A percentile compares a stretch with the other conserved stretches of the same genome.
Evolutionary conservation across 2,329 filamentous ascomycete species (phyloP).

Genomic region (Septoria petroselini): DNA sequence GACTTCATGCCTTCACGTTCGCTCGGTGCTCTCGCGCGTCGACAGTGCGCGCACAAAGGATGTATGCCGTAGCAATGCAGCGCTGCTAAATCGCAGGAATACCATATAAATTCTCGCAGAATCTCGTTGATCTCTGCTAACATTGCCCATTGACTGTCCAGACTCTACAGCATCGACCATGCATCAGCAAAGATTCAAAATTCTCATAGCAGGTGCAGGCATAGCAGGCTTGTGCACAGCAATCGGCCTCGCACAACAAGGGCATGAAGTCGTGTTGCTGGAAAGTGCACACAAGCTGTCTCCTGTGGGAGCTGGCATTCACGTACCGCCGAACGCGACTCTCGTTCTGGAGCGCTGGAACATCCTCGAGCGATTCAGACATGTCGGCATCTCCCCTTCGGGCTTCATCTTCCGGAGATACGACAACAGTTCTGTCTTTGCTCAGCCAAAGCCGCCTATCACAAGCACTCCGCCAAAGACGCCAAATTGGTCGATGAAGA

Average conservation of each 20-base stretch:
- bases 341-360: constrained; percentile 6
- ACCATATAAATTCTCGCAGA: background rate
- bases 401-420: constrained; percentile 12
- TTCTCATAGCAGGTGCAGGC: constrained; percentile 7
- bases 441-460: background rate
- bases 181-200: background rate
- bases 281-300: constrained; percentile 10
- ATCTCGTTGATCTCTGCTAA: background rate
- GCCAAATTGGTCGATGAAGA: constrained; percentile 10
- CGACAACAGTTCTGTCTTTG: constrained; percentile 1
- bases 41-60: background rate
- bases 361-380: constrained; percentile 4
- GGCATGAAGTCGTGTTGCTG: constrained; percentile 5
- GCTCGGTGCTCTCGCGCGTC: background rate
- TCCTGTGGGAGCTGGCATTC: constrained; percentile 6
- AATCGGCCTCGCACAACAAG: background rate
- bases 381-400: constrained; percentile 3
- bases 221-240: constrained; percentile 6
- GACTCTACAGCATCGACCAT: background rate
- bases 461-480: background rate
- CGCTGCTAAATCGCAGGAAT: background rate
- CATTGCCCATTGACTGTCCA: background rate
- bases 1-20: background rate
- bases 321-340: constrained; percentile 8
- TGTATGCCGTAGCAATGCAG: background rate